A percentile compares a stretch with the other conserved stretches of the same genome.
phyloP scores from a whole-genome alignment of 495 filamentous ascomycete species.

The Penicillium alfredii region DNA sequence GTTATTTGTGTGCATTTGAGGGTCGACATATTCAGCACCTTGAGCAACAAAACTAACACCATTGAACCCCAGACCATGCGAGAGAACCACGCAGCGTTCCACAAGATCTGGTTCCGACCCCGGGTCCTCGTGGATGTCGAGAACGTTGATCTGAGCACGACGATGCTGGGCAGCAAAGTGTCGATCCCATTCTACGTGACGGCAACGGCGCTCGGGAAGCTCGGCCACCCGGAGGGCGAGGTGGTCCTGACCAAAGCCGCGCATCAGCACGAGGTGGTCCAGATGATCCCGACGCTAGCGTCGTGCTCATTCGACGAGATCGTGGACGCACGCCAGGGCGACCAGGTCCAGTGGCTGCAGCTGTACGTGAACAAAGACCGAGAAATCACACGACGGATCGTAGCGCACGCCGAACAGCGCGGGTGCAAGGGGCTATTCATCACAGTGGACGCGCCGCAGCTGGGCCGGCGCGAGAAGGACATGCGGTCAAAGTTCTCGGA shows the following conservation, averaged over 20 bases:
- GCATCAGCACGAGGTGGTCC: slow-evolving; percentile 76
- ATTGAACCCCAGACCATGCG: slow-evolving; percentile 81
- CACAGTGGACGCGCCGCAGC: slow-evolving; percentile 94
- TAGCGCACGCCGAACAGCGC: slow-evolving; percentile 82
- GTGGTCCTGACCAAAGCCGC: slow-evolving; percentile 83
- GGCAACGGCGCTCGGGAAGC: slow-evolving; percentile 85
- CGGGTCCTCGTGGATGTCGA: slow-evolving; percentile 80
- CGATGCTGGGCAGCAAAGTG: slow-evolving; percentile 82
- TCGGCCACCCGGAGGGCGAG: slow-evolving; percentile 84
- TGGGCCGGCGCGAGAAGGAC: slow-evolving; percentile 89
- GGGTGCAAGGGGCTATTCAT: slow-evolving; percentile 97
- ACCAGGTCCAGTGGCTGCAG: slow-evolving; percentile 94
- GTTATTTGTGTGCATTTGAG: neutral
- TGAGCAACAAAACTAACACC: too few species aligned
- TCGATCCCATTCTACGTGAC: slow-evolving; percentile 88
- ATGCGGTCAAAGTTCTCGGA: slow-evolving; percentile 94
- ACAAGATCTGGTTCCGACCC: slow-evolving; percentile 96
- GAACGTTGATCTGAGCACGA: slow-evolving; percentile 76
- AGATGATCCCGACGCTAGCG: slow-evolving; percentile 98
- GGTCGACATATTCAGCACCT: slow-evolving; percentile 1
- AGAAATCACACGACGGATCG: slow-evolving; percentile 80
- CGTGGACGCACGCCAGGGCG: slow-evolving; percentile 70
- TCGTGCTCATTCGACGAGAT: slow-evolving; percentile 98
- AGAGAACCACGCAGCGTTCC: slow-evolving; percentile 93
- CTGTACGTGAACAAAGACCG: slow-evolving; percentile 98